Evolutionary conservation across 495 filamentous ascomycete genomes (phyloP).

Genomic region (Cercophora newfieldiana): DNA sequence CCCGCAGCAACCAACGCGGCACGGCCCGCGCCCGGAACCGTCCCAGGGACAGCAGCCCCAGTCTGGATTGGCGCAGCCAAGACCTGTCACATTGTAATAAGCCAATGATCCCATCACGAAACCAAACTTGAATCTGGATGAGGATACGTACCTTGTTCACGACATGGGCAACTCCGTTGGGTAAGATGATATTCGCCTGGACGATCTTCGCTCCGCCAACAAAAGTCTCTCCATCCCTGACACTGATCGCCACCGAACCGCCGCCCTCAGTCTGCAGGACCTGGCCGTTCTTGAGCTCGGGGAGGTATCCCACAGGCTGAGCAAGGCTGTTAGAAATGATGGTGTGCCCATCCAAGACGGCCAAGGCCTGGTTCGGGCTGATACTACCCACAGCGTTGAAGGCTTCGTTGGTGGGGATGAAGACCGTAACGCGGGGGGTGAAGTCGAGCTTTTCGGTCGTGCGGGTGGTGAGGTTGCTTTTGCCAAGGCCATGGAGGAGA

Average conservation of each 20-base stretch:
- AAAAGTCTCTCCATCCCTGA: slow-evolving; percentile 28
- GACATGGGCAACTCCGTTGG: slow-evolving; percentile 43
- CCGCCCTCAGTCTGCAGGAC: slow-evolving; percentile 34
- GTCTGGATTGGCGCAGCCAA: not conserved
- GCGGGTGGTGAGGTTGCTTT: slow-evolving; percentile 1
- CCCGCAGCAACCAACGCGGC: not conserved
- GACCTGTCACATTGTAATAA: not conserved
- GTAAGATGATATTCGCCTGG: slow-evolving; percentile 31
- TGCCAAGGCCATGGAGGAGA: slow-evolving; percentile 2
- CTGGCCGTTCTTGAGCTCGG: slow-evolving; percentile 31
- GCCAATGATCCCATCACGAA: not conserved
- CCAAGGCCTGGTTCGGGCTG: slow-evolving; percentile 8
- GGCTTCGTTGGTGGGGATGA: slow-evolving; percentile 28
- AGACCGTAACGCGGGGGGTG: slow-evolving; percentile 28
- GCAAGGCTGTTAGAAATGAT: slow-evolving; percentile 22
- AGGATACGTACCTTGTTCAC: slow-evolving; percentile 33
- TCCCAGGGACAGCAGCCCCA: not conserved
- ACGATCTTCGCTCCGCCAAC: slow-evolving; percentile 41
- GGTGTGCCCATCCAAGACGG: slow-evolving; percentile 31
- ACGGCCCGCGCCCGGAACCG: not conserved
- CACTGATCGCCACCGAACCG: slow-evolving; percentile 31
- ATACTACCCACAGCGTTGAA: slow-evolving; percentile 18
- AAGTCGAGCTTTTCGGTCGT: slow-evolving; percentile 21
- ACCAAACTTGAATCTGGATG: not conserved
- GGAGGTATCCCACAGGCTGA: slow-evolving; percentile 32